A percentile compares a stretch with the other conserved stretches of the same genome.
These are phyloP conservation scores for Leccinum subgranulosum DNA, from an alignment of 768 basidiomycete species.

Conservation along the genomic window DNA sequence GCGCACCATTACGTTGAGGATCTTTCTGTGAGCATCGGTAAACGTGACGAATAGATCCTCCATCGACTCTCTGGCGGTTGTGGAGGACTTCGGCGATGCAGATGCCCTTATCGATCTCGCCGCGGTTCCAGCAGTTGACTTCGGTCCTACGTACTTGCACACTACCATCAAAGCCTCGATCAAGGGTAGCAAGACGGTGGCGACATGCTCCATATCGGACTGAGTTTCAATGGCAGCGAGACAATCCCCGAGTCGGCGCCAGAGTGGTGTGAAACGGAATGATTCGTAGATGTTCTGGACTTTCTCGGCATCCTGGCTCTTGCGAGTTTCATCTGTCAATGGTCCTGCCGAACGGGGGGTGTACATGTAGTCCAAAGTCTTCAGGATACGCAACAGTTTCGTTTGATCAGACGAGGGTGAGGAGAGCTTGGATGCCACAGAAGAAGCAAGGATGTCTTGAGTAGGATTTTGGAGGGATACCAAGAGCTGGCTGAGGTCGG, in stretches of 20 bases:
- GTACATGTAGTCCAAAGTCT: constrained; percentile 98
- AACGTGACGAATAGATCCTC: constrained; percentile 91
- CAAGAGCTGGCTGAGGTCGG: constrained; percentile 77
- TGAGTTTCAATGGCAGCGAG: constrained; percentile 79
- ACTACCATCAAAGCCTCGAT: constrained; percentile 99
- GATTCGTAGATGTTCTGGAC: constrained; percentile 87
- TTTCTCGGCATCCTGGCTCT: constrained; percentile 66
- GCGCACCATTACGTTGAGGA: constrained; percentile 95
- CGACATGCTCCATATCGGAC: constrained; percentile 79
- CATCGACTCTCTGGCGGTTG: constrained; percentile 71
- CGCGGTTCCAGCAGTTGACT: constrained; percentile 42
- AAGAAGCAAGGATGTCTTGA: constrained; percentile 56
- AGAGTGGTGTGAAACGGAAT: constrained; percentile 86
- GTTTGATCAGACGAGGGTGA: constrained; percentile 93
- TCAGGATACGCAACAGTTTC: constrained; percentile 91
- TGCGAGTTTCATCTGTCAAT: constrained; percentile 35
- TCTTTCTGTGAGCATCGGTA: constrained; percentile 89
- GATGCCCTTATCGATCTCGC: constrained; percentile 58
- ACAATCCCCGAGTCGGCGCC: constrained; percentile 89
- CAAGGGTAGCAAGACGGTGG: constrained; percentile 87
- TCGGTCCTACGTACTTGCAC: constrained; percentile 88
- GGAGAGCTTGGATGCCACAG: constrained; percentile 86
- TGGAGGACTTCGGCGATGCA: constrained; percentile 66
- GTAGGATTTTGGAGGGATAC: constrained; percentile 54
- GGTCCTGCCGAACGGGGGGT: constrained; percentile 52